phyloP scores from a whole-genome alignment of 805 yeast species.

The Schwanniomyces vanrijiae region DNA sequence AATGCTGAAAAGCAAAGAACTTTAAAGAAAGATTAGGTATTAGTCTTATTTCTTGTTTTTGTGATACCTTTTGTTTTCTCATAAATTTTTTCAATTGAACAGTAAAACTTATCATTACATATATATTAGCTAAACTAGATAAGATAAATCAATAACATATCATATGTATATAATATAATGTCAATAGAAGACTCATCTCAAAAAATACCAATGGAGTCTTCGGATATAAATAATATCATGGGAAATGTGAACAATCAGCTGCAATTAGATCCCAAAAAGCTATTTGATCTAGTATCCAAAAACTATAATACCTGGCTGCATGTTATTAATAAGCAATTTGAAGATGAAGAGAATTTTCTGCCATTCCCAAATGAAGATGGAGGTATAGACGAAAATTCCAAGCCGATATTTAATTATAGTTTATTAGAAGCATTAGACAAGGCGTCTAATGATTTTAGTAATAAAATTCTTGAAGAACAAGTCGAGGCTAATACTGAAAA shows the following conservation, averaged over 20 bases:
- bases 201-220: neutral
- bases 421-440: conserved; percentile 30
- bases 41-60: neutral
- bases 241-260: neutral
- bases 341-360: conserved; percentile 24
- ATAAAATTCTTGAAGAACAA: conserved; percentile 2
- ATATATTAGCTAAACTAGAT: neutral
- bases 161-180: conserved; percentile 7
- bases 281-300: conserved; percentile 32
- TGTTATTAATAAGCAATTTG: conserved; percentile 24
- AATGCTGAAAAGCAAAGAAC: conserved; percentile 95
- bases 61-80: neutral
- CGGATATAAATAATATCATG: neutral
- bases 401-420: conserved; percentile 26
- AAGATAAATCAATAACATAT: neutral
- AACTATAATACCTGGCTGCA: conserved; percentile 42
- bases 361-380: conserved; percentile 28
- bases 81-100: neutral
- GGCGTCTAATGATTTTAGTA: conserved; percentile 19
- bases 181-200: conserved; percentile 5
- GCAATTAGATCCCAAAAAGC: conserved; percentile 21
- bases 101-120: neutral
- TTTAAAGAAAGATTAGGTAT: conserved; percentile 61
- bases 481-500: neutral
- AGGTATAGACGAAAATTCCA: conserved; percentile 7